phyloP scores from a whole-genome alignment of 345 rosid species.

The Moricandia moricandioides region DNA sequence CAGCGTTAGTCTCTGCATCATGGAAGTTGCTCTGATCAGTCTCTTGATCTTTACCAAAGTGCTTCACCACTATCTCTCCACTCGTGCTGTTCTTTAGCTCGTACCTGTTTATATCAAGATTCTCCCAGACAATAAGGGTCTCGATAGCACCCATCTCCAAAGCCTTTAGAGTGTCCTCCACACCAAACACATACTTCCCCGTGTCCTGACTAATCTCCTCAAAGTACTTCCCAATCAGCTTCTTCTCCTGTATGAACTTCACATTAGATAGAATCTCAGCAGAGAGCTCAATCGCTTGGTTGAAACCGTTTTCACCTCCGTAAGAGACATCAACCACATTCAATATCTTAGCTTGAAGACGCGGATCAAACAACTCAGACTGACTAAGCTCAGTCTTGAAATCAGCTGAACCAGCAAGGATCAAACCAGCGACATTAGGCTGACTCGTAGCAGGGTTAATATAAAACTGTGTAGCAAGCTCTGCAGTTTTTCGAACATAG shows the following conservation, averaged over 20 bases:
- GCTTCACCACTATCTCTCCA: constrained; percentile 62
- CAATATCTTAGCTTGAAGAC: constrained; percentile 86
- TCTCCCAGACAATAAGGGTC: constrained; percentile 89
- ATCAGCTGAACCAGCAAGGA: constrained; percentile 95
- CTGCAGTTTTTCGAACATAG: constrained; percentile 92
- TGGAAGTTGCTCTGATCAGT: constrained; percentile 70
- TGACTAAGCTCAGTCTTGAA: constrained; percentile 94
- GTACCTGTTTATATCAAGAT: constrained; percentile 72
- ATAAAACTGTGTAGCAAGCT: constrained; percentile 88
- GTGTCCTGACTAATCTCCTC: constrained; percentile 97
- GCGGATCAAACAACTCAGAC: constrained; percentile 95
- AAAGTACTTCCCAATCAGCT: constrained; percentile 82
- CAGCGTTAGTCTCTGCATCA: constrained; percentile 54
- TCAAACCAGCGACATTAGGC: constrained; percentile 86
- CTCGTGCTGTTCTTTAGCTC: constrained; percentile 58
- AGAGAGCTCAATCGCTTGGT: constrained; percentile 87
- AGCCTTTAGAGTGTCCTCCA: constrained; percentile 80
- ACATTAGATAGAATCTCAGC: constrained; percentile 86
- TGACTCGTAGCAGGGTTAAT: constrained; percentile 91
- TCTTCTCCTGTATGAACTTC: constrained; percentile 93
- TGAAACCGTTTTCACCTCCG: constrained; percentile 91
- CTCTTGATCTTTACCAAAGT: constrained; percentile 76
- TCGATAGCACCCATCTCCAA: constrained; percentile 93
- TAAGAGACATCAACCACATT: constrained; percentile 92
- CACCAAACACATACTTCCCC: constrained; percentile 83